A percentile compares a stretch with the other conserved stretches of the same genome.
Conservation (phyloP, 106 monocot species). For the Phalaenopsis aphrodite region DNA sequence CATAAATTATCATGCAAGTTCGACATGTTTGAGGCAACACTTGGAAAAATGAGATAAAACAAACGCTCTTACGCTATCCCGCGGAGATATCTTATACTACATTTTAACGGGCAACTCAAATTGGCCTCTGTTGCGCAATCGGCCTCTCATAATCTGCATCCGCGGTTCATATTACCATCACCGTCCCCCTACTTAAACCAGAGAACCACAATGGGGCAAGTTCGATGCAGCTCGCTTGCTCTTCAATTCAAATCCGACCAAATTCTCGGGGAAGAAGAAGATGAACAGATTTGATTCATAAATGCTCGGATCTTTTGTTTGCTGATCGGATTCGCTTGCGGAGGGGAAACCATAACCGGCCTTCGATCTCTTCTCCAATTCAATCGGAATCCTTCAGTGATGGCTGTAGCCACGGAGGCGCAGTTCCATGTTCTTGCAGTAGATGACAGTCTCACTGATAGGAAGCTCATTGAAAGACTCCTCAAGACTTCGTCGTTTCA, state of each 20-base stretch:
- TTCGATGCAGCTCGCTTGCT: not conserved
- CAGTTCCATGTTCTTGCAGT: slow-evolving; percentile 84
- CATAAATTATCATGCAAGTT: no score
- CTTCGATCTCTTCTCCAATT: not conserved
- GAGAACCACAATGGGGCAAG: not conserved
- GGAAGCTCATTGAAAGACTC: slow-evolving; percentile 84
- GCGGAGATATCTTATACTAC: not conserved
- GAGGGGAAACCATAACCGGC: not conserved
- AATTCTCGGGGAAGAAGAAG: not conserved
- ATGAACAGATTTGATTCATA: not conserved
- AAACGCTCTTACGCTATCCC: not conserved
- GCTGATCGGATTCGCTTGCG: not conserved
- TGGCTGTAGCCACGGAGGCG: slow-evolving; percentile 36
- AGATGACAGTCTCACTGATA: slow-evolving; percentile 80
- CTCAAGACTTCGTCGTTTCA: slow-evolving; percentile 81
- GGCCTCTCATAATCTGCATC: not conserved
- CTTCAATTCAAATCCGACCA: not conserved
- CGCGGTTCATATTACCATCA: not conserved
- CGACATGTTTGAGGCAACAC: no score
- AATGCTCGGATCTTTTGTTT: not conserved
- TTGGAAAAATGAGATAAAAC: not conserved
- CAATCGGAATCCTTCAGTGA: not conserved
- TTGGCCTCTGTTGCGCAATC: not conserved
- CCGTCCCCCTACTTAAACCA: not conserved
- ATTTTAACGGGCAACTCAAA: not conserved